Evolutionary conservation across 805 yeast species (phyloP).

Genomic region (Candida chilensis): DNA sequence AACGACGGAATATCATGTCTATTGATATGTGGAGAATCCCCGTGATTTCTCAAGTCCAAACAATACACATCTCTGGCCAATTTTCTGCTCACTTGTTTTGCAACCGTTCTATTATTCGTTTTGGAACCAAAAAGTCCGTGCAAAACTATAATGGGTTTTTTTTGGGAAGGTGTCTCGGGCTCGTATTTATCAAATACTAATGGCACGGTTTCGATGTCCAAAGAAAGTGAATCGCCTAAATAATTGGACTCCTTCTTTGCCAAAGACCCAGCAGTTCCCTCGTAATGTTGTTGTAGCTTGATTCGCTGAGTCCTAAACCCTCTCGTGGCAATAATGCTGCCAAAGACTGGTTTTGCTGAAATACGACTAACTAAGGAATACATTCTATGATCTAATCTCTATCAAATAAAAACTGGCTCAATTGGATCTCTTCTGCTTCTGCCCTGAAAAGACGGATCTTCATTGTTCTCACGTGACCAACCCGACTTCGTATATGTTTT

Average conservation of each 20-base stretch:
- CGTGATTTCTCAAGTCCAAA: constrained; percentile 83
- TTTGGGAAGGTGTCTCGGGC: constrained; percentile 12
- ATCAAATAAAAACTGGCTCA: too few relatives aligned
- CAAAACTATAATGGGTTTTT: constrained; percentile 63
- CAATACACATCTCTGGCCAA: constrained; percentile 54
- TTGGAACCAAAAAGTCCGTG: constrained; percentile 90
- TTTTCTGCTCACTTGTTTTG: constrained; percentile 39
- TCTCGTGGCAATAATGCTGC: too few relatives aligned
- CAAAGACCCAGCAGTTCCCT: constrained; percentile 12
- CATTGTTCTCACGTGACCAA: too few relatives aligned
- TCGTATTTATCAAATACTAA: constrained; percentile 43
- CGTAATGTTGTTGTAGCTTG: too few relatives aligned
- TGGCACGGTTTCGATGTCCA: constrained; percentile 39
- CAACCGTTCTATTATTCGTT: constrained; percentile 74
- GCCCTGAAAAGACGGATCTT: too few relatives aligned
- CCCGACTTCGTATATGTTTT: too few relatives aligned
- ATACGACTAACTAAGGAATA: too few relatives aligned
- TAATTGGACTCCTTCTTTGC: constrained; percentile 8
- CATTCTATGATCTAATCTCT: too few relatives aligned
- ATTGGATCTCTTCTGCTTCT: too few relatives aligned
- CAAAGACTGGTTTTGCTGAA: too few relatives aligned
- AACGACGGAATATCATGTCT: constrained; percentile 73
- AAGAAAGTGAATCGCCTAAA: constrained; percentile 21
- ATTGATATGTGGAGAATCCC: constrained; percentile 73
- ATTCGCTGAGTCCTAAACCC: too few relatives aligned